phyloP scores from a whole-genome alignment of 2,329 filamentous ascomycete genomes.

The Furcasterigmium sp. region DNA sequence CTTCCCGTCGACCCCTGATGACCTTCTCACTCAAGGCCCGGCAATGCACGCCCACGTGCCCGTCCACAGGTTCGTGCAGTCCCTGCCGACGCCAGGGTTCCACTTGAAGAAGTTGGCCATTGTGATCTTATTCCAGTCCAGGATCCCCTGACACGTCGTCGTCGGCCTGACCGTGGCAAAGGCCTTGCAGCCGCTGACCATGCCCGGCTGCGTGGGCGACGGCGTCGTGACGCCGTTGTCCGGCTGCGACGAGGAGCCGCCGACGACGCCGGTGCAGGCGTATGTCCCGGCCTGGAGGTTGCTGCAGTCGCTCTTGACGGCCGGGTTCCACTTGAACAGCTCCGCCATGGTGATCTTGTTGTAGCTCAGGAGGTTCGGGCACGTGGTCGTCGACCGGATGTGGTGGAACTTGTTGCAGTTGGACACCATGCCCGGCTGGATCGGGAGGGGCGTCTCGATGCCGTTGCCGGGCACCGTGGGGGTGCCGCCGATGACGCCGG shows the following conservation, averaged over 20 bases:
- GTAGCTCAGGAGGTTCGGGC: constrained; percentile 6
- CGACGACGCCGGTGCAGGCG: constrained; percentile 6
- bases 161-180: neutral
- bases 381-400: constrained; percentile 3
- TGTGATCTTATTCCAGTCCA: constrained; percentile 11
- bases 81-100: constrained; percentile 22
- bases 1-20: neutral
- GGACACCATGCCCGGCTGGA: constrained; percentile 6
- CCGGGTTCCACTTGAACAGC: constrained; percentile 14
- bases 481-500: constrained; percentile 9
- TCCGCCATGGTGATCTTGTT: constrained; percentile 7
- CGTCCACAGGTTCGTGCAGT: constrained; percentile 17
- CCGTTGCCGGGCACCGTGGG: constrained; percentile 4
- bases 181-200: constrained; percentile 10
- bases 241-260: constrained; percentile 5
- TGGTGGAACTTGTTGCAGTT: constrained; percentile 11
- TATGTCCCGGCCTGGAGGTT: constrained; percentile 6
- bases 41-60: constrained; percentile 8
- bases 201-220: constrained; percentile 7
- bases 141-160: constrained; percentile 9
- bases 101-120: constrained; percentile 18
- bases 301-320: constrained; percentile 3
- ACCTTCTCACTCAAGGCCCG: neutral
- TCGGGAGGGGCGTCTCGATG: constrained; percentile 7
- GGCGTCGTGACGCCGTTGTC: constrained; percentile 11